Evolutionary conservation across 306 rosid genomes (phyloP).

Genomic region (Gleditsia sinensis): DNA sequence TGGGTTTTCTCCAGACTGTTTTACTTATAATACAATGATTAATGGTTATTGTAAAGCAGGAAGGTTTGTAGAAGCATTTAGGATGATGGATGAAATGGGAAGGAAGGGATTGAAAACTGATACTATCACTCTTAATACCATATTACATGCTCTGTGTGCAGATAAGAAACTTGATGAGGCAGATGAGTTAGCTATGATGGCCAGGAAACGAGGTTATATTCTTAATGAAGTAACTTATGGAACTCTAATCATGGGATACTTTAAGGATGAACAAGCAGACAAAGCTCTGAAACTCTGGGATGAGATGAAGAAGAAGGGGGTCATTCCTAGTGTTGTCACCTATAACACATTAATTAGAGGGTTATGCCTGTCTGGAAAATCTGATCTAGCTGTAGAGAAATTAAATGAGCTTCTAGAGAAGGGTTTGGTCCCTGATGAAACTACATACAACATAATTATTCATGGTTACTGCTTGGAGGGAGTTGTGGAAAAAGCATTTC

Average conservation of each 20-base stretch:
- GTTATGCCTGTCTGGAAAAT: conserved; percentile 65
- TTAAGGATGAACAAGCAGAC: conserved; percentile 52
- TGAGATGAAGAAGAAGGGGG: conserved; percentile 71
- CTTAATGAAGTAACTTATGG: conserved; percentile 87
- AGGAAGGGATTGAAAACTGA: conserved; percentile 63
- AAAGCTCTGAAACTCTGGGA: conserved; percentile 78
- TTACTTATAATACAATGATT: conserved; percentile 81
- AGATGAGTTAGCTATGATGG: conserved; percentile 47
- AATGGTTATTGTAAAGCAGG: conserved; percentile 70
- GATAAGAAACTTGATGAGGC: conserved; percentile 79
- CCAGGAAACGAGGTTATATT: conserved; percentile 75
- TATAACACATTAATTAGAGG: conserved; percentile 79
- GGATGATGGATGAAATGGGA: conserved; percentile 76
- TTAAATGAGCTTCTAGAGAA: conserved; percentile 69
- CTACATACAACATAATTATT: conserved; percentile 74
- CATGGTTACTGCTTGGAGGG: conserved; percentile 82
- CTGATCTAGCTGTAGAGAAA: conserved; percentile 69
- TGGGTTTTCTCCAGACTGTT: conserved; percentile 68
- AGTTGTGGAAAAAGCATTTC: conserved; percentile 75
- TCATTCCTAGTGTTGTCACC: conserved; percentile 62
- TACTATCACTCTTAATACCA: conserved; percentile 68
- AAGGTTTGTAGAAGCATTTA: conserved; percentile 64
- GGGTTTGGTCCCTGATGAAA: conserved; percentile 75
- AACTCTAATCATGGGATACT: conserved; percentile 81
- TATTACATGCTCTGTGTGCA: conserved; percentile 58